Percentiles rank a stretch among this genome's conserved stretches.
Conservation (phyloP, 192 early-diverging fungal species). For the Coemansia sp. region DNA sequence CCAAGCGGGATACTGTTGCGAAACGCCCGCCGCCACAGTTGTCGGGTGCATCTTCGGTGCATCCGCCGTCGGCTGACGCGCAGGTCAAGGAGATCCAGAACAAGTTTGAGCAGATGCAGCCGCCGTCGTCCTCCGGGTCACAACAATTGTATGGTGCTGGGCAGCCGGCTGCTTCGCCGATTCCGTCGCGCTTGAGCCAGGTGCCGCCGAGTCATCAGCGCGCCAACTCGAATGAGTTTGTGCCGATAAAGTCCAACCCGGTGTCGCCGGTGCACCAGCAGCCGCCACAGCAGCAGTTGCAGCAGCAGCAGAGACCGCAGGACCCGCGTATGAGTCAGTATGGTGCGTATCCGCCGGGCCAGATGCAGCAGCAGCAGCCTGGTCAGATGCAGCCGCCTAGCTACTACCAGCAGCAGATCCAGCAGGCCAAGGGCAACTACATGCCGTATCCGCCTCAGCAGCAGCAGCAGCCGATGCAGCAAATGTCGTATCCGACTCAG, state of each 20-base stretch:
- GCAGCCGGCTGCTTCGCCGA: conserved; percentile 18
- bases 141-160: too few species aligned
- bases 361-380: conserved; percentile 26
- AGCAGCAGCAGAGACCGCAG: conserved; percentile 12
- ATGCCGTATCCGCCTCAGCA: conserved; percentile 26
- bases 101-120: conserved; percentile 34
- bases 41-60: too few species aligned
- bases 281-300: neutral
- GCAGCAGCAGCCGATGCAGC: conserved; percentile 10
- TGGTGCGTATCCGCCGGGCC: neutral
- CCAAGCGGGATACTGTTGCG: conserved; percentile 50
- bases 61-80: conserved; percentile 23
- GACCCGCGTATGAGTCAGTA: too few species aligned
- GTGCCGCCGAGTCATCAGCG: conserved; percentile 31
- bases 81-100: conserved; percentile 35
- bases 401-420: conserved; percentile 53
- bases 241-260: conserved; percentile 38
- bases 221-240: conserved; percentile 48
- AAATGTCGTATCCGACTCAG: conserved; percentile 1
- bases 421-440: conserved; percentile 37
- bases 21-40: conserved; percentile 15
- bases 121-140: conserved; percentile 28
- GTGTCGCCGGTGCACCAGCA: conserved; percentile 26
- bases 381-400: conserved; percentile 43
- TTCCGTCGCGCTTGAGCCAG: conserved; percentile 30